Percentiles rank a stretch among this genome's conserved stretches.
Evolutionary conservation across 768 basidiomycete species (phyloP).

Genomic region (Cystobasidium onofrii): DNA sequence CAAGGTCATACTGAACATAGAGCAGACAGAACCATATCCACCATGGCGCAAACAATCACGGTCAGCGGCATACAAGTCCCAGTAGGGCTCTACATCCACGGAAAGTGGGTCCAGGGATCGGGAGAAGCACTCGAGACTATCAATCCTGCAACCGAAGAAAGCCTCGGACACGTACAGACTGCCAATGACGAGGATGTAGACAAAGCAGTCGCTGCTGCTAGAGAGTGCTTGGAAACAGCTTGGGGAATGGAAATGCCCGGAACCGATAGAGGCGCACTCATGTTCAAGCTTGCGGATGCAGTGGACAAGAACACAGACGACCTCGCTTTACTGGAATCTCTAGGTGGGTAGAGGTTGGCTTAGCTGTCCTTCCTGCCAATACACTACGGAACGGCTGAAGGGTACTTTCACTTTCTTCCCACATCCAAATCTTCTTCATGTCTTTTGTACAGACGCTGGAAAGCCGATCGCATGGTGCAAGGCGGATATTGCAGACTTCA

Average conservation of each 20-base stretch:
- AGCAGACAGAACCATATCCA: not conserved
- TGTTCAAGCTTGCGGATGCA: constrained; percentile 39
- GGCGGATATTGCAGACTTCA: constrained; percentile 32
- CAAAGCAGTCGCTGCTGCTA: constrained; percentile 43
- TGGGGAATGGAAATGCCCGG: constrained; percentile 46
- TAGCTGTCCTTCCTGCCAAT: no score
- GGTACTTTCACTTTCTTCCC: no score
- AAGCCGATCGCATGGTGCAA: constrained; percentile 54
- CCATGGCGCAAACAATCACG: not conserved
- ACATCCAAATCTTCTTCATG: constrained; percentile 56
- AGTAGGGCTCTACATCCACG: constrained; percentile 32
- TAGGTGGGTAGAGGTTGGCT: constrained; percentile 47
- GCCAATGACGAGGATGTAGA: constrained; percentile 48
- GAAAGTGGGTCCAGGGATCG: constrained; percentile 36
- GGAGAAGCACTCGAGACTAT: constrained; percentile 47
- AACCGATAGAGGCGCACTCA: constrained; percentile 42
- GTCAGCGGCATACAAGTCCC: constrained; percentile 16
- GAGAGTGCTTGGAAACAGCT: constrained; percentile 46
- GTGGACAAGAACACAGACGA: constrained; percentile 50
- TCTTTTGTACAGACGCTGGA: constrained; percentile 82
- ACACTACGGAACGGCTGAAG: no score
- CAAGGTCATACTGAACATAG: no score
- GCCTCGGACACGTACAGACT: constrained; percentile 61
- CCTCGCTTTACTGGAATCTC: constrained; percentile 68
- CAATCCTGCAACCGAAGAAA: constrained; percentile 73